Evolutionary conservation across 768 basidiomycete genomes (phyloP), one percentile per base, ranked within the genome.

Genomic region (Rhizopogon rudus): DNA sequence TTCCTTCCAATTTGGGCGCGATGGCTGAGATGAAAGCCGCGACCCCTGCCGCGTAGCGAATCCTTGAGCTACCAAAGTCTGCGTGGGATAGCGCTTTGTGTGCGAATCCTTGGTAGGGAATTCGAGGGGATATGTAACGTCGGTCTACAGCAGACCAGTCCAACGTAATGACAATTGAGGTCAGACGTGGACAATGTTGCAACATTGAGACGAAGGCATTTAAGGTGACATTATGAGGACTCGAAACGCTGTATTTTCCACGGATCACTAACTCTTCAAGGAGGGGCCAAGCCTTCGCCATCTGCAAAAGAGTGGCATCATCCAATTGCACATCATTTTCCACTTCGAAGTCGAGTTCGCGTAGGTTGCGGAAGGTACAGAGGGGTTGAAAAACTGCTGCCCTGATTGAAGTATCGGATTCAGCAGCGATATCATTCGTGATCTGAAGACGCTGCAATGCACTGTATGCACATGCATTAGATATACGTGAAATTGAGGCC

Each of bases 1-100:
- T 64, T 40, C 64, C 61, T 22, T 65, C 58, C 1, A 70, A 1
- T 1, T 68, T 70, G 2, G 67, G 67, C 1, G 67, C 67, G 29
- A 68, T 58, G 0, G 63, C 63, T 16, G 67, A 70, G n/a, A 68
- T 8, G 20, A 66, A 68, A 2, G 58, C 52, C 0, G 67, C 67
- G 13, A 68, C 31, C 1, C 5, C 1, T 44, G 9, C 9, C 40
- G 52, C 43, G 20, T 33, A 2, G 3, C 20, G 3, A 6, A 53
- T 33, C 4, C 0, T n/a, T 14, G 52, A 35, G 12, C 16, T 25
- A 5, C 13, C 29, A 12, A 49, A 53, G 31, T 17, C 4, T 7
- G 6, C 12, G 0, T 1, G 6, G 5, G 40, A 33, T 44, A 53
- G 20, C 1, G 33, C 17, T 1, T 35, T 8, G 52, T 53, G 52